These are phyloP conservation scores for Podospora bellae-mahoneyi DNA, from an alignment of 495 filamentous ascomycete genomes.

Conservation along the genomic window DNA sequence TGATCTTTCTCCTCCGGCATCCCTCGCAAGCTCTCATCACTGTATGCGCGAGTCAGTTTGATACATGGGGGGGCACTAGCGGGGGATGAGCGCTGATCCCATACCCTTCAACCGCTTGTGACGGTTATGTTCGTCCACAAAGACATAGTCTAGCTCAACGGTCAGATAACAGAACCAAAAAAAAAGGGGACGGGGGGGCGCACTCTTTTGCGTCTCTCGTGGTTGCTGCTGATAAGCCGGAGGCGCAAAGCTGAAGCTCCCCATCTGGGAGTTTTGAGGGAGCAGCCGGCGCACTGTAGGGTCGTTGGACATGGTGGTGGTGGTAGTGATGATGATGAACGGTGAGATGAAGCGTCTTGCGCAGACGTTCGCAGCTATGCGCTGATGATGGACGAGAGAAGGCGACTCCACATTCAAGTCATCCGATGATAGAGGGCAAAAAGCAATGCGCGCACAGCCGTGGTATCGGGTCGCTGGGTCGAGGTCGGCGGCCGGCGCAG, in stretches of 20 bases:
- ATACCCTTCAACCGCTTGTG: slow-evolving; percentile 96
- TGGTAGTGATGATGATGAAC: neutral
- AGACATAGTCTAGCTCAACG: slow-evolving; percentile 79
- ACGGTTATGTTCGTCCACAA: slow-evolving; percentile 98
- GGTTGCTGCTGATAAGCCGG: slow-evolving; percentile 52
- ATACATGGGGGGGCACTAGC: slow-evolving; percentile 13
- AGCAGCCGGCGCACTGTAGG: slow-evolving; percentile 52
- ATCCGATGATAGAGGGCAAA: slow-evolving; percentile 15
- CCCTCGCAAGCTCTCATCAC: slow-evolving; percentile 99
- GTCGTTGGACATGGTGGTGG: slow-evolving; percentile 51
- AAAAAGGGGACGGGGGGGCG: slow-evolving; percentile 27
- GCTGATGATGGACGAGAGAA: slow-evolving; percentile 14
- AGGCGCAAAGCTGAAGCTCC: slow-evolving; percentile 59
- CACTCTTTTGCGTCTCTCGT: slow-evolving; percentile 66
- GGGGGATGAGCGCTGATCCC: slow-evolving; percentile 11
- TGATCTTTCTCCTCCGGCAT: slow-evolving; percentile 86
- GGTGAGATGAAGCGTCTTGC: slow-evolving; percentile 17
- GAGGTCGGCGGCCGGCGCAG: neutral
- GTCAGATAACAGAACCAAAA: slow-evolving; percentile 18
- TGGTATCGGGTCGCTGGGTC: neutral
- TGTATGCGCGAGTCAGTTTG: slow-evolving; percentile 40
- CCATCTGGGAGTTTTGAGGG: slow-evolving; percentile 55
- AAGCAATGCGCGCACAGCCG: neutral
- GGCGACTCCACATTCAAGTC: slow-evolving; percentile 24
- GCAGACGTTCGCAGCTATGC: slow-evolving; percentile 23